Conservation (phyloP, 768 basidiomycete genomes). For the Lentinula boryana region DNA sequence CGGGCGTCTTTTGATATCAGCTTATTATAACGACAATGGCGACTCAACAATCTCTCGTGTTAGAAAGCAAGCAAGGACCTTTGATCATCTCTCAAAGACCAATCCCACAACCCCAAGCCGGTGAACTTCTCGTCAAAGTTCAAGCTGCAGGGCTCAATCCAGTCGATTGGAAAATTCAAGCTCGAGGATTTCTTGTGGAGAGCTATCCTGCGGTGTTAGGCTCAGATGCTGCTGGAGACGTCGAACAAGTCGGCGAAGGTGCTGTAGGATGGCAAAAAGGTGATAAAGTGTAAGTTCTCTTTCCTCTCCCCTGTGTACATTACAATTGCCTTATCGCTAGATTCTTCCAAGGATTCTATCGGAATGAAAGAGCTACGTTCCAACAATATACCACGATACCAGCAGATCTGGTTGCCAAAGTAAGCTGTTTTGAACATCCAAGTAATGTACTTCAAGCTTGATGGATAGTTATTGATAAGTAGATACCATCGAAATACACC, state of each 20-base stretch:
- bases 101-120: slow-evolving; percentile 17
- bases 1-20: no score
- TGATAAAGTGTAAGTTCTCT: slow-evolving; percentile 21
- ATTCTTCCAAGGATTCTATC: slow-evolving; percentile 10
- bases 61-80: not conserved
- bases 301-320: not conserved
- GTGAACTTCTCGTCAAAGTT: slow-evolving; percentile 25
- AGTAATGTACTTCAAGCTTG: not conserved
- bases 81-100: not conserved
- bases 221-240: slow-evolving; percentile 22
- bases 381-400: slow-evolving; percentile 17
- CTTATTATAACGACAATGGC: not conserved
- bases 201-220: slow-evolving; percentile 23
- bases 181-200: slow-evolving; percentile 14
- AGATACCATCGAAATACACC: slow-evolving; percentile 16
- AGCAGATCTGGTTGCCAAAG: slow-evolving; percentile 13
- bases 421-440: not conserved
- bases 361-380: slow-evolving; percentile 9
- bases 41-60: not conserved
- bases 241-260: slow-evolving; percentile 28
- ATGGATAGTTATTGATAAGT: not conserved
- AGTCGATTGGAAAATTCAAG: slow-evolving; percentile 26
- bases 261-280: slow-evolving; percentile 25
- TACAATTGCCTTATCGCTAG: not conserved
- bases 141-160: slow-evolving; percentile 23